A percentile compares a stretch with the other conserved stretches of the same genome.
These are phyloP conservation scores for Verticillium nubilum DNA, from an alignment of 2,329 filamentous ascomycete species.

Conservation along the genomic window DNA sequence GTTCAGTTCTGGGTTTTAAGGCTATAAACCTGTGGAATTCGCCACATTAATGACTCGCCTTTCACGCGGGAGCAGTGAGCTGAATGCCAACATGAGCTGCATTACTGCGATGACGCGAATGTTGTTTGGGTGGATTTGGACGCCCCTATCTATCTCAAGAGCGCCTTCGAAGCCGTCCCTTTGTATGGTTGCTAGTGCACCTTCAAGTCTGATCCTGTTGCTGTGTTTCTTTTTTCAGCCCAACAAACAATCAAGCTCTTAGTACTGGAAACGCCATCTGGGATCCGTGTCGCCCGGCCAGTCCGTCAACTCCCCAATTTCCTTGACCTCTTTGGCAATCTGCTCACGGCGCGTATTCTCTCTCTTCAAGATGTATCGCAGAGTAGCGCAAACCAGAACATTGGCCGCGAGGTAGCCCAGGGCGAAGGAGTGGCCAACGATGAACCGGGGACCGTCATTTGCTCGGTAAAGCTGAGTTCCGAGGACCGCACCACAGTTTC, in stretches of 20 bases:
- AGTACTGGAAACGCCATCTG: constrained; percentile 62
- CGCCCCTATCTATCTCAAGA: too few species aligned
- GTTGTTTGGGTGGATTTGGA: too few species aligned
- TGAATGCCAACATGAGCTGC: too few species aligned
- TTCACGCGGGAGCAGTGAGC: too few species aligned
- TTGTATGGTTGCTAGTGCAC: too few species aligned
- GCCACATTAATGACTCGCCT: too few species aligned
- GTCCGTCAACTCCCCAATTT: constrained; percentile 44
- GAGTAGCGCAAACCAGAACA: constrained; percentile 40
- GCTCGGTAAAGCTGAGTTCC: constrained; percentile 65
- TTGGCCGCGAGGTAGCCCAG: constrained; percentile 59
- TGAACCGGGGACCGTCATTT: constrained; percentile 54
- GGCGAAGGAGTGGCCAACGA: constrained; percentile 62
- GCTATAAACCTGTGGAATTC: too few species aligned
- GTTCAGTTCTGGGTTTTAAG: too few species aligned
- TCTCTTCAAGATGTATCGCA: constrained; percentile 49
- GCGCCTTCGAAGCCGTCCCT: too few species aligned
- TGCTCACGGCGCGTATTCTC: constrained; percentile 52
- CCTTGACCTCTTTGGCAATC: constrained; percentile 35
- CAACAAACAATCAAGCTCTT: background rate
- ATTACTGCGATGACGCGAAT: too few species aligned
- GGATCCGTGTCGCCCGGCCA: constrained; percentile 59
- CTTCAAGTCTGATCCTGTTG: background rate
- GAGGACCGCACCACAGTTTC: constrained; percentile 62
- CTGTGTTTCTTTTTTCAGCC: too few species aligned